phyloP scores from a whole-genome alignment of 1,139 yeast species.

The Yamadazyma oceani region DNA sequence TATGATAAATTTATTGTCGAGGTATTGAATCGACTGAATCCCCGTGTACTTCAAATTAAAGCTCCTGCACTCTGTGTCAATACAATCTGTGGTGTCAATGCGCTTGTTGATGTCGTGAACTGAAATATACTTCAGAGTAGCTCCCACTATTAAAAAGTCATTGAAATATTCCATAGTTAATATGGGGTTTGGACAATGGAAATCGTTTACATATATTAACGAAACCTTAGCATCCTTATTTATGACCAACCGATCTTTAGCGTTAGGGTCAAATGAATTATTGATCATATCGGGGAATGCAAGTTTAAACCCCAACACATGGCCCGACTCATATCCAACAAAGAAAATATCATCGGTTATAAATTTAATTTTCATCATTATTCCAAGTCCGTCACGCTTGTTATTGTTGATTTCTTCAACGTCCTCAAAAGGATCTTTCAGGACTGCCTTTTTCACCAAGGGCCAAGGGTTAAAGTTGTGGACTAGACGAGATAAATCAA shows the following conservation, averaged over 20 bases:
- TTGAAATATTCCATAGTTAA: conserved; percentile 32
- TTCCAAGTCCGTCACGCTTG: conserved; percentile 47
- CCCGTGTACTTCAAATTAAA: conserved; percentile 22
- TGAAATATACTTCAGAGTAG: conserved; percentile 35
- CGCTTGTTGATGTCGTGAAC: conserved; percentile 21
- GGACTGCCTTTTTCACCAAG: conserved; percentile 10
- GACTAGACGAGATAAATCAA: conserved; percentile 25
- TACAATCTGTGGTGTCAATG: neutral
- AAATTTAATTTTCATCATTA: conserved; percentile 51
- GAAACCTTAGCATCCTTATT: conserved; percentile 12
- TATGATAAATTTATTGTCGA: conserved; percentile 16
- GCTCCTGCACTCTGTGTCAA: conserved; percentile 2
- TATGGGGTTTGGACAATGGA: conserved; percentile 54
- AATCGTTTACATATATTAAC: conserved; percentile 23
- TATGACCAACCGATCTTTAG: conserved; percentile 4
- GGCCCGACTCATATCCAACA: conserved; percentile 63
- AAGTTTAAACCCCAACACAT: conserved; percentile 32
- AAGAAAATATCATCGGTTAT: conserved; percentile 28
- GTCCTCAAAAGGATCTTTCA: conserved; percentile 1
- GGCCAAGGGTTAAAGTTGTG: conserved; percentile 27
- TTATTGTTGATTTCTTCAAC: conserved; percentile 14
- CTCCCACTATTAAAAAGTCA: conserved; percentile 39
- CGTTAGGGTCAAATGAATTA: no score
- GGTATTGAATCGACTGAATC: conserved; percentile 18
- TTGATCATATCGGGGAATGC: conserved; percentile 12